Percentiles rank a stretch among this genome's conserved stretches.
These are phyloP conservation scores for Plasmopara muralis DNA, from an alignment of 352 stramenopile genomes.

Conservation along the genomic window DNA sequence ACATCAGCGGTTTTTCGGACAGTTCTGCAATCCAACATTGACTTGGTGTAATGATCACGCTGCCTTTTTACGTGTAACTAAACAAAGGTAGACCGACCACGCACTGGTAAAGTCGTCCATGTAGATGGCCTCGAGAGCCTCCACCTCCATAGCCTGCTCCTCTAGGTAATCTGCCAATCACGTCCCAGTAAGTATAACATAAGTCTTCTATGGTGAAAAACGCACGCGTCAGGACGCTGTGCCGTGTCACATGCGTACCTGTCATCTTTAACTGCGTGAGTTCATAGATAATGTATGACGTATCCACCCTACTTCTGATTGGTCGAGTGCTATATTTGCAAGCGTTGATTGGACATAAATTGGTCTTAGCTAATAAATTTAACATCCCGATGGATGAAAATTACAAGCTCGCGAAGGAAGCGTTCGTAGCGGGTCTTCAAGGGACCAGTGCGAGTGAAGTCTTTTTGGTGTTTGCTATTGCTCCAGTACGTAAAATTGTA, in stretches of 20 bases:
- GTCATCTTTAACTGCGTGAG: conserved; percentile 34
- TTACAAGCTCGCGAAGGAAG: conserved; percentile 83
- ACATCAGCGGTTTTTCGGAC: conserved; percentile 61
- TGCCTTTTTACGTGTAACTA: background rate
- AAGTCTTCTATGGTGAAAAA: no score
- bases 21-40: conserved; percentile 40
- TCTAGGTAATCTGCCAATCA: conserved; percentile 71
- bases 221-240: background rate
- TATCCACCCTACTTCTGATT: conserved; percentile 19
- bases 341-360: conserved; percentile 21
- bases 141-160: conserved; percentile 85
- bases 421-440: conserved; percentile 63
- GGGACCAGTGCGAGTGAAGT: conserved; percentile 69
- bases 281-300: conserved; percentile 10
- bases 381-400: conserved; percentile 43
- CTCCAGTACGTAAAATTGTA: conserved; percentile 38
- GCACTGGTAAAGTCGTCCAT: conserved; percentile 86
- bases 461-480: conserved; percentile 66
- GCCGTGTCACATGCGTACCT: conserved; percentile 37
- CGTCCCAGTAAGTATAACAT: background rate
- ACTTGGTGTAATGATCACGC: no score
- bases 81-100: conserved; percentile 9
- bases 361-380: no score
- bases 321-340: conserved; percentile 10
- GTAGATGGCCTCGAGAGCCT: conserved; percentile 86